Evolutionary conservation across 2,329 filamentous ascomycete genomes (phyloP).

Genomic region (Alternaria consortialis): DNA sequence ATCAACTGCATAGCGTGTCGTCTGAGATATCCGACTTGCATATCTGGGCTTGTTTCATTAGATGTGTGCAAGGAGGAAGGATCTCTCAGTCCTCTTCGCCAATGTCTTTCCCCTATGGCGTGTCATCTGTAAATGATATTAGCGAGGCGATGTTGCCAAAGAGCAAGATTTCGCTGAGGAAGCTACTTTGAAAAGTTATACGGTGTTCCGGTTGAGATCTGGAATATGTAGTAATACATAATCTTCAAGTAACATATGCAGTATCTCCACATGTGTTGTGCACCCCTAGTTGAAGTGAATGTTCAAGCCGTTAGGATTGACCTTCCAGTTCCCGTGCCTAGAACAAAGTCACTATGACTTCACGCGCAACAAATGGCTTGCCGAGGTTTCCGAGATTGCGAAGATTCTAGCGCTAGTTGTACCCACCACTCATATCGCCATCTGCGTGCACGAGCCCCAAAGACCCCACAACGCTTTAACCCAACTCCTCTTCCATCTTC

Average conservation of each 20-base stretch:
- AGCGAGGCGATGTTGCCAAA: slow-evolving; percentile 44
- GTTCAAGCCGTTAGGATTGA: background rate
- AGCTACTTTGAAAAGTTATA: slow-evolving; percentile 48
- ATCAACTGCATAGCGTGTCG: slow-evolving; percentile 46
- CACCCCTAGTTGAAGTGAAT: background rate
- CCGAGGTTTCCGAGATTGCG: slow-evolving; percentile 18
- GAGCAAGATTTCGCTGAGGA: slow-evolving; percentile 44
- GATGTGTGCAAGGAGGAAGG: slow-evolving; percentile 53
- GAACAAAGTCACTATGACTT: background rate
- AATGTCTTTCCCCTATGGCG: slow-evolving; percentile 16
- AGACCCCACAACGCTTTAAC: slow-evolving; percentile 16
- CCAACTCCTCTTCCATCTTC: slow-evolving; percentile 31
- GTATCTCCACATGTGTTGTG: background rate
- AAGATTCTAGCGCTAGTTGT: slow-evolving; percentile 18
- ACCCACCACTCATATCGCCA: slow-evolving; percentile 9
- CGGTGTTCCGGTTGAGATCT: slow-evolving; percentile 32
- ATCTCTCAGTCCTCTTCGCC: slow-evolving; percentile 45
- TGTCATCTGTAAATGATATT: slow-evolving; percentile 37
- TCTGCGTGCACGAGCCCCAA: slow-evolving; percentile 15
- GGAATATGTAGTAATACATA: slow-evolving; percentile 20
- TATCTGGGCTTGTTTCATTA: slow-evolving; percentile 38
- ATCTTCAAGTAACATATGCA: background rate
- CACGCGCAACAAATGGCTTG: background rate
- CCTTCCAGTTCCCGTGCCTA: background rate
- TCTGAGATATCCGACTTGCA: slow-evolving; percentile 56